Base-by-base conservation (phyloP, 1,284 basidiomycete species). In the Erythrobasidium hasegawianum region DNA sequence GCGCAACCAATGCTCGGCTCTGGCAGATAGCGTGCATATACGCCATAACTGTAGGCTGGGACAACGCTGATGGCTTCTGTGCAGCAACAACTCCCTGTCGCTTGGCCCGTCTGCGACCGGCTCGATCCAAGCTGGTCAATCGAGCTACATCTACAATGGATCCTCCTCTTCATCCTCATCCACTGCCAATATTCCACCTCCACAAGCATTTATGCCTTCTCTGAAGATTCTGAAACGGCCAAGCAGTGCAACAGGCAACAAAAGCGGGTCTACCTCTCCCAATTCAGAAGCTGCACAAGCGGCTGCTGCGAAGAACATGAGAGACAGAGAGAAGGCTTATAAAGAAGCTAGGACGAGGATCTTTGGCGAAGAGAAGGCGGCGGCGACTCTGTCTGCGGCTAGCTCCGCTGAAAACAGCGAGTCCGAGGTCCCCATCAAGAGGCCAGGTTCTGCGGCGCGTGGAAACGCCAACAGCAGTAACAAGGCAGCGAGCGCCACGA, bases 41-140 rank as follows among this genome's bases (percentile, higher is more conserved):
- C n/a, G 14, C n/a, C n/a, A n/a, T n/a, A n/a, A n/a, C n/a, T n/a
- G n/a, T n/a, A n/a, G n/a, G n/a, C n/a, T n/a, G n/a, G n/a, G n/a
- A n/a, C n/a, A n/a, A n/a, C n/a, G n/a, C n/a, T n/a, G n/a, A n/a
- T n/a, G n/a, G n/a, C n/a, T n/a, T 11, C 26, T 24, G 7, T 20
- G 26, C 53, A 65, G 62, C 55, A 65, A 65, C 47, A 58, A 47
- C 24, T 65, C 62, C 3, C 62, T 65, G 16, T 65, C 62, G n/a
- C 47, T 65, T 41, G 62, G 62, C 20, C 62, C 62, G 24, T 41
- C 41, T 22, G 22, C 55, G 13, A 55, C 43, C 13, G 40, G 33
- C n/a, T 20, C 62, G 13, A 33, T 33, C 11, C 33, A 33, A 33
- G 33, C 33, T 33, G 45, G 56, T n/a, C 33, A 24, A 4, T 22